Evolutionary conservation across 352 stramenopile genomes (phyloP).

Genomic region (Phytophthora cajani): DNA sequence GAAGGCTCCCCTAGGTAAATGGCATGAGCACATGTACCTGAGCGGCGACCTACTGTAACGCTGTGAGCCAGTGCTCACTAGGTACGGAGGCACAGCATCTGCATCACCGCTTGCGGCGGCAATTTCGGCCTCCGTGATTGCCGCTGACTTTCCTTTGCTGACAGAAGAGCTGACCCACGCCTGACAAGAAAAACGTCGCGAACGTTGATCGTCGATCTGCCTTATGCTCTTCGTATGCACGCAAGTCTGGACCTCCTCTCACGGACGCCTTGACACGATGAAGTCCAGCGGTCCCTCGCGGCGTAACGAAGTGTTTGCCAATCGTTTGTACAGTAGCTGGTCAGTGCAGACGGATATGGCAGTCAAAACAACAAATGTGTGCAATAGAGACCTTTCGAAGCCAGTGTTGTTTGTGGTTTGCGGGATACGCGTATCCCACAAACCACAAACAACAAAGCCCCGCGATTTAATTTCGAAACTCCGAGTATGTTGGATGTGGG

Average conservation of each 20-base stretch:
- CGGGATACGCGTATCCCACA: too few species aligned
- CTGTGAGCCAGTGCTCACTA: background rate
- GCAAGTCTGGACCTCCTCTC: background rate
- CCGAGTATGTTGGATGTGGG: too few species aligned
- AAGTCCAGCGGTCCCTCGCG: background rate
- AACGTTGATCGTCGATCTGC: constrained; percentile 1
- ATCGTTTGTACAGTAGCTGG: background rate
- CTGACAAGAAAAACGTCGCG: background rate
- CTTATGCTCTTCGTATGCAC: background rate
- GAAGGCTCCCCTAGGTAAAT: too few species aligned
- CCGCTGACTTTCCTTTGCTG: too few species aligned
- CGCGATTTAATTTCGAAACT: too few species aligned
- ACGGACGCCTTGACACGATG: background rate
- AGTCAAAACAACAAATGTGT: background rate
- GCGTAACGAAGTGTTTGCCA: background rate
- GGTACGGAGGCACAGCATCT: background rate
- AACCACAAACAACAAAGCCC: too few species aligned
- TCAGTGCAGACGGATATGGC: background rate
- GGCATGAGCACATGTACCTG: too few species aligned
- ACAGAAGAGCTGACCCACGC: background rate
- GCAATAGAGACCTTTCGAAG: too few species aligned
- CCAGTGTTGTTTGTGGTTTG: too few species aligned
- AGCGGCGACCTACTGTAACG: background rate
- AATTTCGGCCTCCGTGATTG: too few species aligned
- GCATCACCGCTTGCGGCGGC: too few species aligned